These are phyloP conservation scores for Smittium culicis DNA, from an alignment of 371 early-diverging fungal genomes.

Conservation along the genomic window DNA sequence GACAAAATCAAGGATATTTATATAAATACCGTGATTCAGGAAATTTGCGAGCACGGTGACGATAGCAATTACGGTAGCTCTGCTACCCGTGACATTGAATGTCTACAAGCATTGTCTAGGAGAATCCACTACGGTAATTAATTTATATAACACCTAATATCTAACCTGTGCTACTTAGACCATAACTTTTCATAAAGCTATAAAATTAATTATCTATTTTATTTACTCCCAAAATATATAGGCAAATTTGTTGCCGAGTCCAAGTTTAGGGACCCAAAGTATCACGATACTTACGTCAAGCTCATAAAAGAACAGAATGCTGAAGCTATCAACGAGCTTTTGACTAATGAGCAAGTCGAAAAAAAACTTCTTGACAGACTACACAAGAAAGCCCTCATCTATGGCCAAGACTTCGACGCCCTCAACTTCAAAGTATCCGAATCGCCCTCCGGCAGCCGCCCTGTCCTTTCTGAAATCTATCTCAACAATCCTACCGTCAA, in stretches of 20 bases:
- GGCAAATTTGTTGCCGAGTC: slow-evolving; percentile 87
- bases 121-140: slow-evolving; percentile 78
- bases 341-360: slow-evolving; percentile 79
- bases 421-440: slow-evolving; percentile 16
- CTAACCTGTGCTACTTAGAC: no score
- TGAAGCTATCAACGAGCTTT: slow-evolving; percentile 59
- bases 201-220: neutral
- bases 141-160: neutral
- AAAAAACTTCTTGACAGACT: slow-evolving; percentile 62
- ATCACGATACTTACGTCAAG: slow-evolving; percentile 61
- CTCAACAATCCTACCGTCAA: slow-evolving; percentile 9
- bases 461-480: no score
- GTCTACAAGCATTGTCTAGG: slow-evolving; percentile 76
- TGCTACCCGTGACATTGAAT: slow-evolving; percentile 83
- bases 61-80: slow-evolving; percentile 84
- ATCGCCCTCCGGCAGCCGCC: neutral
- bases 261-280: slow-evolving; percentile 67
- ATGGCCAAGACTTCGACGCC: slow-evolving; percentile 67
- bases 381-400: slow-evolving; percentile 72
- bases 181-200: neutral
- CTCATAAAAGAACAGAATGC: slow-evolving; percentile 61
- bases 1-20: slow-evolving; percentile 62
- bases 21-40: slow-evolving; percentile 50
- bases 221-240: no score
- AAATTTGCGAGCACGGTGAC: slow-evolving; percentile 45